Base-by-base conservation (phyloP, 257 asterid species). In the Nicotiana tomentosiformis region DNA sequence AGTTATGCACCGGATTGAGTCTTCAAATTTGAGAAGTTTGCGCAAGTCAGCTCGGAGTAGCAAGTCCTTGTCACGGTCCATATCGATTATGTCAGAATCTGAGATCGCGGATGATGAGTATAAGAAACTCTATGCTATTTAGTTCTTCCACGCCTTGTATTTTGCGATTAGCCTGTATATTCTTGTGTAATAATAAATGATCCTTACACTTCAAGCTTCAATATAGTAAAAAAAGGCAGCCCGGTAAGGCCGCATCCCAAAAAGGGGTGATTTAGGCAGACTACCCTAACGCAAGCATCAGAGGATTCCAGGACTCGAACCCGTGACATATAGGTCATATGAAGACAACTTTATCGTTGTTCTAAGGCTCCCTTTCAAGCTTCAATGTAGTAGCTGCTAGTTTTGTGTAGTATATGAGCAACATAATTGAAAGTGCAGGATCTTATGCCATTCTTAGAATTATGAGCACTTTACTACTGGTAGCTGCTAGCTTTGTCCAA, bases 91-190 rank as follows among this genome's bases (percentile, higher is more conserved):
- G 87, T 87, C 94, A 26, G 94, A 90, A 66, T 88, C 91, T 1
- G 95, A 92, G 20, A 80, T 81, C 57, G 84, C 82, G 0, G 93
- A 91, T 78, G 93, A 91, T 61, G 93, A 86, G 35, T 85, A 64
- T 32, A 91, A 84, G 89, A 91, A 91, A 80, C 88, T 93, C 3
- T 93, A 93, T 88, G 98, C 98, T 65, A 87, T 92, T 14, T 93
- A 76, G 64, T 76, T 51, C 46, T 65, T 65, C 70, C 20, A 26
- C 3, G 20, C 18, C 70, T 65, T 14, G 70, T 29, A 26, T 29
- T 4, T 23, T 15, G 64, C 32, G 4, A 5, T 76, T 76, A 76
- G 64, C 46, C 16, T 76, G 80, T 76, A 51, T 33, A 76, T 16
- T 26, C 46, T 76, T 76, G 79, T 72, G 79, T 46, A 2, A 1